Evolutionary conservation across 2,329 filamentous ascomycete species (phyloP).

Genomic region (Aureobasidium sp.): DNA sequence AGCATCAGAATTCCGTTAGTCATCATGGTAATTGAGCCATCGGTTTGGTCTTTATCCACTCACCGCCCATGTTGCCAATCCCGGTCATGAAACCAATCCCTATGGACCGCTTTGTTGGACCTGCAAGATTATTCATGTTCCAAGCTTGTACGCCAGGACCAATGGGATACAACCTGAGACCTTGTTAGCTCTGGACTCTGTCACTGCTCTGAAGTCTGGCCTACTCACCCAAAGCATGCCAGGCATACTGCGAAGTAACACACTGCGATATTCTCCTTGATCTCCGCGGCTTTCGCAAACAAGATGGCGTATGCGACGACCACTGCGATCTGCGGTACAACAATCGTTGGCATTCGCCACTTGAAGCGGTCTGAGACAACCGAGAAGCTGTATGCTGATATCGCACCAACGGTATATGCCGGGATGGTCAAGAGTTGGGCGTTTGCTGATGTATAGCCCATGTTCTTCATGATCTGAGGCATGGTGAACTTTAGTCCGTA

Average conservation of each 20-base stretch:
- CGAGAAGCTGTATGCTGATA: constrained; percentile 60
- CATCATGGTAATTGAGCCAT: too few relatives aligned
- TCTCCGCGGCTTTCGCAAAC: constrained; percentile 52
- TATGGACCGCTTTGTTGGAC: constrained; percentile 28
- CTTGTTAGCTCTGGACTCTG: background rate
- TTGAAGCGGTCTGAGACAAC: constrained; percentile 67
- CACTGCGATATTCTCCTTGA: constrained; percentile 51
- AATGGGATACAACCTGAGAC: constrained; percentile 21
- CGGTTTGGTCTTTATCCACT: too few relatives aligned
- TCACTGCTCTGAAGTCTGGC: background rate
- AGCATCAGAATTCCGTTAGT: constrained; percentile 15
- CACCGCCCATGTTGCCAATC: constrained; percentile 31
- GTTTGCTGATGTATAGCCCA: constrained; percentile 49
- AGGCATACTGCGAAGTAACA: constrained; percentile 23
- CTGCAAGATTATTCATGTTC: constrained; percentile 26
- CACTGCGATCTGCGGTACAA: constrained; percentile 58
- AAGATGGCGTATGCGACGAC: constrained; percentile 75
- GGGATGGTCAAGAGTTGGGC: constrained; percentile 68
- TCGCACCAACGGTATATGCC: constrained; percentile 62
- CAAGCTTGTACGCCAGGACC: constrained; percentile 23
- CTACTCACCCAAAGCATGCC: constrained; percentile 17
- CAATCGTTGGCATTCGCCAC: constrained; percentile 71
- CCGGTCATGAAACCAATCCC: constrained; percentile 32
- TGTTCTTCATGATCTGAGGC: constrained; percentile 64
- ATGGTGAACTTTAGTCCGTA: constrained; percentile 73